Evolutionary conservation across 2,329 filamentous ascomycete species (phyloP), one percentile per base, ranked within the genome.

Genomic region (Ophiostoma populinum): DNA sequence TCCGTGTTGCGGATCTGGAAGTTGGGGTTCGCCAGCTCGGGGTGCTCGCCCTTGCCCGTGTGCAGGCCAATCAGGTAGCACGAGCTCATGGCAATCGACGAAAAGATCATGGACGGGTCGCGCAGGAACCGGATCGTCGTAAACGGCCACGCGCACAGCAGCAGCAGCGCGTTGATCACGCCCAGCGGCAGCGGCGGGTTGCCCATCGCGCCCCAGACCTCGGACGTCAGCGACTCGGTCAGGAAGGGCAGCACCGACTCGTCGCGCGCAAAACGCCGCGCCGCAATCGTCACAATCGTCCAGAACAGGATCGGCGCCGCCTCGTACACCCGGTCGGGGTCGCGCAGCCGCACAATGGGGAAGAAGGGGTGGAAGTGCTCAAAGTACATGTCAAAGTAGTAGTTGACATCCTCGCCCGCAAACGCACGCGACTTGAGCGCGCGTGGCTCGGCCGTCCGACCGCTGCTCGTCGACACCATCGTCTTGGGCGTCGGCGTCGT

Each of bases 341-440:
- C 61, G 15, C 54, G 56, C 6, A 54, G 54, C 13, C 63, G 56
- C 10, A 70, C 46, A 10, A 70, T 55, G 12, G 67, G 67, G 31
- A 70, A 55, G 42, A 64, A 65, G 3, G 58, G 58, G 37, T 70
- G 65, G 32, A 62, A 70, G 38, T 55, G 55, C 39, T 65, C 57
- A 40, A 70, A 59, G 44, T 63, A 70, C 59, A 61, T 65, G 39
- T 63, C 56, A 47, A 70, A 70, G 42, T 70, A 70, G 45, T 59
- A 65, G 36, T 67, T 61, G 35, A 70, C 61, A 28, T 70, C 65
- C 27, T 64, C 59, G 1, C 63, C 61, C 0, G 65, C 56, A 32
- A 70, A 59, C 1, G 63, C 54, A 7, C 58, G 56, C 4, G 58
- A 61, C 3, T 57, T 60, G 9, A 70, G 45, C 5, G 61, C 54